phyloP scores from a whole-genome alignment of 2,329 filamentous ascomycete species.

The Berkeleyomyces basicola region DNA sequence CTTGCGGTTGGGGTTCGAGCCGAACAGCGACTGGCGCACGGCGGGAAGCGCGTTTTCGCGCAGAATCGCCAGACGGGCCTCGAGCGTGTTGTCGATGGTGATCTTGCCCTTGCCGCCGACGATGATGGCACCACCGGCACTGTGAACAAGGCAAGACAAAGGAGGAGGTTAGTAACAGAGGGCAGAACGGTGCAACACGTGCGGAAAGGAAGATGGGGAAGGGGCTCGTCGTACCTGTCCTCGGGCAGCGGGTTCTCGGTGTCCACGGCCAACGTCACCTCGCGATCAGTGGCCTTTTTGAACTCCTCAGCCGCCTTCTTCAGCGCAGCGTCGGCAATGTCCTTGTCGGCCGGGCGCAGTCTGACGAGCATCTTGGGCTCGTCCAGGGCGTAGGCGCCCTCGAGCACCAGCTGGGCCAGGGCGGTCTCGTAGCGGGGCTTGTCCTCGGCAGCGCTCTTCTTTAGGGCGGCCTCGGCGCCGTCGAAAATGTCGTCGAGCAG shows the following conservation, averaged over 20 bases:
- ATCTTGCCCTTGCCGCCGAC: conserved; percentile 81
- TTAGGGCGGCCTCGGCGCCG: conserved; percentile 55
- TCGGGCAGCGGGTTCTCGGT: conserved; percentile 66
- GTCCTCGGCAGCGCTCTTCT: conserved; percentile 42
- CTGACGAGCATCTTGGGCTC: conserved; percentile 63
- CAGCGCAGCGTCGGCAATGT: conserved; percentile 59
- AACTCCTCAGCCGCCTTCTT: conserved; percentile 65
- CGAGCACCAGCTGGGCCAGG: conserved; percentile 67
- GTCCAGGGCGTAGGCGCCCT: conserved; percentile 76
- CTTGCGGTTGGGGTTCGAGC: conserved; percentile 86
- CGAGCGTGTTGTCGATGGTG: conserved; percentile 96
- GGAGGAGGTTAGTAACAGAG: background rate
- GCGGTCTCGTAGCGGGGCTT: conserved; percentile 57
- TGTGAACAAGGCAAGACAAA: conserved; percentile 24
- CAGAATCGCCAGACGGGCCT: conserved; percentile 72
- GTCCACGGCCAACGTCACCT: conserved; percentile 54
- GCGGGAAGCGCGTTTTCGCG: conserved; percentile 72
- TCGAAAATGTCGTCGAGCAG: conserved; percentile 84
- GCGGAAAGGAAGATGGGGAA: conserved; percentile 16
- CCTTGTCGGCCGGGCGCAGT: conserved; percentile 64
- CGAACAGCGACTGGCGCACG: conserved; percentile 75
- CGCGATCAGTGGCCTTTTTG: conserved; percentile 58
- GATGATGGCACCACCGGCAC: conserved; percentile 68
- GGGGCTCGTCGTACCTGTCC: conserved; percentile 47
- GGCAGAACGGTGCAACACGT: background rate